Evolutionary conservation across 2,329 filamentous ascomycete species (phyloP), one percentile per base, ranked within the genome.

Genomic region (Moelleriella libera): DNA sequence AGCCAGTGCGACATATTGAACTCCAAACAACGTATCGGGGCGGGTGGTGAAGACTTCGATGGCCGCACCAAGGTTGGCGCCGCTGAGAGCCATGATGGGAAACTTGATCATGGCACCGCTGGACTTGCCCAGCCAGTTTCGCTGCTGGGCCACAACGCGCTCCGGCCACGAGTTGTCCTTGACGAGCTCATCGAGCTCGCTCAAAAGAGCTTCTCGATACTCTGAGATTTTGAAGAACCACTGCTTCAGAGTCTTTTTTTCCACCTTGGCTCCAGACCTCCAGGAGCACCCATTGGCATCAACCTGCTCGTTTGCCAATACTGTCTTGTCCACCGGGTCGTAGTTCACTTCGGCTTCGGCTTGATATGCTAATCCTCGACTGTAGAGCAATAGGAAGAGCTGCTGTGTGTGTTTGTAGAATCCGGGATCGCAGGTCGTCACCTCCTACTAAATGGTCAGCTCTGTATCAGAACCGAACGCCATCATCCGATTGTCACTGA

Each of bases 271-370:
- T 8, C 88, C 88, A 1, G 86, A 92, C 48, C 88, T 78, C 88
- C 88, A 95, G 2, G 88, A 94, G 55, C 72, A 78, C 32, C 88
- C 88, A 58, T 87, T 83, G 45, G 83, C 75, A 60, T 94, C 86
- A n/a, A 94, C 87, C 65, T 95, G 88, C 64, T 95, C 88, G 60
- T 95, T 95, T 9, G 88, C 88, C 50, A 95, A 70, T 12, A 95
- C 88, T 0, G 88, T 95, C 60, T 85, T 82, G 60, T 95, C 88
- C 30, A 94, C 75, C 1, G 88, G 88, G 55, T 94, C 88, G 67
- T 86, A 95, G 64, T 95, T 95, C 55, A 94, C 88, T 52, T 88
- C 67, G 21, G 87, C 85, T 55, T 92, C 82, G 34, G 80, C 80
- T 60, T 88, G 88, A 62, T 92, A 92, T 46, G 87, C 88, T 14